Percentiles rank a stretch among this genome's conserved stretches.
phyloP scores from a whole-genome alignment of 768 basidiomycete species.

The Phylloporus sp. region DNA sequence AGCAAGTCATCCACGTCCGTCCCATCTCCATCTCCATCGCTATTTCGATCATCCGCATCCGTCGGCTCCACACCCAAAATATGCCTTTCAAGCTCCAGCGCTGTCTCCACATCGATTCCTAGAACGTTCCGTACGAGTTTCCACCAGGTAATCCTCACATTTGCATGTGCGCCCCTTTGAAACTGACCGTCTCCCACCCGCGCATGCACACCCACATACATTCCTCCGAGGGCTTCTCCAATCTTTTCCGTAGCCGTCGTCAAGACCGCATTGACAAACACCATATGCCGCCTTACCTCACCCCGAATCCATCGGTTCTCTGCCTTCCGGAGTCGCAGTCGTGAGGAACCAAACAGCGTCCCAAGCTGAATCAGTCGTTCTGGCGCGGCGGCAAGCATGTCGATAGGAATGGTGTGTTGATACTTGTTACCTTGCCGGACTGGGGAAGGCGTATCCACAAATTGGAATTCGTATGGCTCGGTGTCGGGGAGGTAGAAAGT shows the following conservation, averaged over 20 bases:
- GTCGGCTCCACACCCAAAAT: neutral
- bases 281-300: constrained; percentile 53
- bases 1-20: neutral
- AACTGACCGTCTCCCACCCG: constrained; percentile 70
- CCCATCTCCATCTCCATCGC: neutral
- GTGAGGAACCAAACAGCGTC: constrained; percentile 71
- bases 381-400: constrained; percentile 3
- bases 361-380: constrained; percentile 66
- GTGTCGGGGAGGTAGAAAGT: constrained; percentile 49
- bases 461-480: constrained; percentile 48
- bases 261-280: constrained; percentile 49
- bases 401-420: constrained; percentile 2
- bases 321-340: constrained; percentile 48
- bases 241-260: constrained; percentile 43
- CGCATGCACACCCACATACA: constrained; percentile 62
- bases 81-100: constrained; percentile 27
- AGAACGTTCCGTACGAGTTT: constrained; percentile 50
- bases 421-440: constrained; percentile 12
- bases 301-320: constrained; percentile 42
- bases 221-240: constrained; percentile 36
- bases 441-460: constrained; percentile 16
- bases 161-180: constrained; percentile 36
- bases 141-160: constrained; percentile 52
- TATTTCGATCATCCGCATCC: neutral
- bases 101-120: constrained; percentile 36